Conservation (phyloP, 441 rosid species). For the Macaranga tanarius region DNA sequence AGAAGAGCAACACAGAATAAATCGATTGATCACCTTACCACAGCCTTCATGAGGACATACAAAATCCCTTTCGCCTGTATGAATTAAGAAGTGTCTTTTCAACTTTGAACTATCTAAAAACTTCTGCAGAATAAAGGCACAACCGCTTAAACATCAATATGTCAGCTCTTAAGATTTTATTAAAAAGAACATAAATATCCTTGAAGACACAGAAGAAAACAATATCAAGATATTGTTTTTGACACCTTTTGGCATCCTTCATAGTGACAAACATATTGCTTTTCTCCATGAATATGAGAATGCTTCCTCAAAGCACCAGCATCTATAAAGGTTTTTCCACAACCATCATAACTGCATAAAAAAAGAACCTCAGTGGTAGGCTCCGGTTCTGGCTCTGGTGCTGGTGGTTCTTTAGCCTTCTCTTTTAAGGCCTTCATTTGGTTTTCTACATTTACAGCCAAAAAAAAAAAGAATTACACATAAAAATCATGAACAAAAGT, state of each 20-base stretch:
- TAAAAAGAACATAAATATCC: background rate
- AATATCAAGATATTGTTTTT: background rate
- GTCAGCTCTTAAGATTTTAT: background rate
- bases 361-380: slow-evolving; percentile 93
- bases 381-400: slow-evolving; percentile 86
- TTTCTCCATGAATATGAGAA: slow-evolving; percentile 96
- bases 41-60: slow-evolving; percentile 94
- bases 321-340: slow-evolving; percentile 92
- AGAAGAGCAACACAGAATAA: slow-evolving; percentile 9
- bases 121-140: slow-evolving; percentile 58
- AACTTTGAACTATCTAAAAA: slow-evolving; percentile 97
- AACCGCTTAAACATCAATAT: slow-evolving; percentile 2
- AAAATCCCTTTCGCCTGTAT: slow-evolving; percentile 83
- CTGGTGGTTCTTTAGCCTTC: slow-evolving; percentile 61
- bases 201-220: background rate
- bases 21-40: slow-evolving; percentile 75
- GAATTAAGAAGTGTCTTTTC: slow-evolving; percentile 90
- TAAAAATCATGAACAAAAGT: background rate
- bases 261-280: slow-evolving; percentile 79
- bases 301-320: slow-evolving; percentile 91
- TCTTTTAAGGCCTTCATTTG: slow-evolving; percentile 66
- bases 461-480: background rate
- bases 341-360: slow-evolving; percentile 92
- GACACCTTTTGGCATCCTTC: slow-evolving; percentile 84
- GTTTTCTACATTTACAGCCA: slow-evolving; percentile 41